These are phyloP conservation scores for Puccinia horiana DNA, from an alignment of 1,284 basidiomycete species.

Conservation along the genomic window DNA sequence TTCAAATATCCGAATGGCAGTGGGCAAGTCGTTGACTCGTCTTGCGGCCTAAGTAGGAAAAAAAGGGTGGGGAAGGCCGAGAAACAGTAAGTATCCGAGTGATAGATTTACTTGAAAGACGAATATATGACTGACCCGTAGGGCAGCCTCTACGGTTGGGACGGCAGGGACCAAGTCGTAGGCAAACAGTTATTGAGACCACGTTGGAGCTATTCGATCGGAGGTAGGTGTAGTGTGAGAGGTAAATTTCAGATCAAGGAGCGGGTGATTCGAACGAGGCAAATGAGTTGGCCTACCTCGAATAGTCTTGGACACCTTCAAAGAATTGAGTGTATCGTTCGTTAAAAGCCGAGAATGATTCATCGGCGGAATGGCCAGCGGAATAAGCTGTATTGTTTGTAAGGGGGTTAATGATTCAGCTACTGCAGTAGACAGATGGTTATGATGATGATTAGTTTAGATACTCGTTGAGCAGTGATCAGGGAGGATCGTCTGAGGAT, in stretches of 20 bases:
- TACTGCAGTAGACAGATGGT: too few species aligned
- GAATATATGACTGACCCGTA: slow-evolving; percentile 23
- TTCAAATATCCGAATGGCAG: slow-evolving; percentile 88
- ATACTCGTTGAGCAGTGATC: neutral
- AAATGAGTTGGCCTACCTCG: slow-evolving; percentile 63
- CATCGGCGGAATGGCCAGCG: slow-evolving; percentile 64
- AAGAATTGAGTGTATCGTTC: slow-evolving; percentile 92
- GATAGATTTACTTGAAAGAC: neutral
- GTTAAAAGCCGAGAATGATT: slow-evolving; percentile 91
- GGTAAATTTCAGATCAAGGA: neutral
- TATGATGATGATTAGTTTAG: neutral
- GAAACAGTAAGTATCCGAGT: neutral
- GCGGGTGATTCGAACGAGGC: neutral
- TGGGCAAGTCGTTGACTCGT: slow-evolving; percentile 93
- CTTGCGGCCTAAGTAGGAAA: slow-evolving; percentile 68
- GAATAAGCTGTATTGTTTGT: slow-evolving; percentile 27
- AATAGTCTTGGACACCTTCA: slow-evolving; percentile 88
- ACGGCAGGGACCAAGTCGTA: slow-evolving; percentile 90
- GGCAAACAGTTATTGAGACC: slow-evolving; percentile 99
- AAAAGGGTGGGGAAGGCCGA: neutral
- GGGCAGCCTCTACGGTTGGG: slow-evolving; percentile 44
- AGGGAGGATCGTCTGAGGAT: neutral
- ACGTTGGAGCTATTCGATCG: slow-evolving; percentile 69
- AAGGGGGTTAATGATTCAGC: neutral
- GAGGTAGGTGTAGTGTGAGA: neutral